Conservation (phyloP, 371 early-diverging fungal species). For the Zancudomyces culisetae region DNA sequence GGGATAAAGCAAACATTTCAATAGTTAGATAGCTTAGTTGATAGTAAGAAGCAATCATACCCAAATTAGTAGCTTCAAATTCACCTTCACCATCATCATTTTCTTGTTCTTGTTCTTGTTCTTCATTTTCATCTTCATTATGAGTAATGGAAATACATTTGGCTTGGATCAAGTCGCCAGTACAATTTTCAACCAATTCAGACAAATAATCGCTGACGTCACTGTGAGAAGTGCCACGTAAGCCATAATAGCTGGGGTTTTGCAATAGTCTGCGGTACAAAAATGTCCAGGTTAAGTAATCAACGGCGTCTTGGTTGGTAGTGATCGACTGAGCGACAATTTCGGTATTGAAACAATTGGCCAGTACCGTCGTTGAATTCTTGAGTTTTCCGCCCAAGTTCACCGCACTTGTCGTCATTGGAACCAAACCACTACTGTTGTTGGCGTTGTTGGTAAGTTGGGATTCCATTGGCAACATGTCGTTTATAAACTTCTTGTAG, state of each 20-base stretch:
- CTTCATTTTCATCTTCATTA: conserved; percentile 66
- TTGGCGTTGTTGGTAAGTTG: conserved; percentile 65
- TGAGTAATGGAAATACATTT: conserved; percentile 73
- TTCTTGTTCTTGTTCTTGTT: conserved; percentile 64
- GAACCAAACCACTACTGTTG: too few species aligned
- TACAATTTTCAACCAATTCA: conserved; percentile 79
- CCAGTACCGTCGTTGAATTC: too few species aligned
- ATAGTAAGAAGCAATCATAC: conserved; percentile 94
- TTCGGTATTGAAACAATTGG: conserved; percentile 92
- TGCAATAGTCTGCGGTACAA: conserved; percentile 81
- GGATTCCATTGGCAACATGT: conserved; percentile 86
- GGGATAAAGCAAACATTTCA: conserved; percentile 74
- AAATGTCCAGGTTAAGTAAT: conserved; percentile 94
- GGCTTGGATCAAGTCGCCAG: conserved; percentile 62
- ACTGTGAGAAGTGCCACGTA: conserved; percentile 67
- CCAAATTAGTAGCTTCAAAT: conserved; percentile 68
- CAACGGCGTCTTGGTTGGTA: conserved; percentile 95
- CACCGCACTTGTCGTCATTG: too few species aligned
- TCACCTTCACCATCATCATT: conserved; percentile 11
- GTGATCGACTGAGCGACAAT: conserved; percentile 82
- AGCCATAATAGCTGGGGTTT: conserved; percentile 91
- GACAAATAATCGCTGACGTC: conserved; percentile 84
- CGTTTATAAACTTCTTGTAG: conserved; percentile 89
- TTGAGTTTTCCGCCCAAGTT: too few species aligned
- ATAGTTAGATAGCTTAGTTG: conserved; percentile 83